Base-by-base conservation (phyloP, 2,329 filamentous ascomycete genomes). In the Xylariaceae sp. region DNA sequence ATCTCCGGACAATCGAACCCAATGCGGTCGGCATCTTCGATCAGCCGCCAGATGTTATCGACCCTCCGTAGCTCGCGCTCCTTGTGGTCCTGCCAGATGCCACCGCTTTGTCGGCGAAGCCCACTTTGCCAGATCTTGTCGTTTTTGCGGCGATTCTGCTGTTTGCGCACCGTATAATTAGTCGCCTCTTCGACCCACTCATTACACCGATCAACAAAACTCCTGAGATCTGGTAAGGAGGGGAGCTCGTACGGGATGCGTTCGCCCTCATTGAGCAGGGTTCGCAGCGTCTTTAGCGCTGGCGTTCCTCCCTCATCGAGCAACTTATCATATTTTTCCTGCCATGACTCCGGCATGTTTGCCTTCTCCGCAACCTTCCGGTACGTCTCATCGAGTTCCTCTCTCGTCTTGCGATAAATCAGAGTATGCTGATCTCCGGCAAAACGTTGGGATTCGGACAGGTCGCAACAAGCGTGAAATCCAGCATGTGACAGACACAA, bases 141-240 rank as follows among this genome's bases (percentile, higher is more conserved):
- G 70, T 88, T 96, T 73, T 97, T 97, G 56, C 93, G 90, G 57
- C 94, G 88, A 66, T 95, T 96, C 72, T 97, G 93, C 74, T 97
- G 93, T 75, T 99, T 99, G 62, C 94, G 89, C 53, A 94, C 92
- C 65, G 92, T 96, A 75, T 95, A 99, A 67, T 89, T 92, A 65
- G 90, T 94, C 59, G 94, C 94, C 73, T 97, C 93, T 65, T 97
- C 94, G 57, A 97, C 90, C 89, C 95, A 97, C 68, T 96, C 91
- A 71, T 96, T 95, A 76, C 94, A 97, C 65, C 90, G 87, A 63
- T 96, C 91, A 69, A 99, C 94, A 74, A 96, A 99, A 60, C 87
- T 83, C 72, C 86, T 88, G 62, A 99, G 80, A 62, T 89, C 83
- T 63, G 88, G 81, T 57, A 99, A 80, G 57, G 90, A 92, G 59